Conservation (phyloP, 108 stramenopile species). For the Conticribra guillardii region DNA sequence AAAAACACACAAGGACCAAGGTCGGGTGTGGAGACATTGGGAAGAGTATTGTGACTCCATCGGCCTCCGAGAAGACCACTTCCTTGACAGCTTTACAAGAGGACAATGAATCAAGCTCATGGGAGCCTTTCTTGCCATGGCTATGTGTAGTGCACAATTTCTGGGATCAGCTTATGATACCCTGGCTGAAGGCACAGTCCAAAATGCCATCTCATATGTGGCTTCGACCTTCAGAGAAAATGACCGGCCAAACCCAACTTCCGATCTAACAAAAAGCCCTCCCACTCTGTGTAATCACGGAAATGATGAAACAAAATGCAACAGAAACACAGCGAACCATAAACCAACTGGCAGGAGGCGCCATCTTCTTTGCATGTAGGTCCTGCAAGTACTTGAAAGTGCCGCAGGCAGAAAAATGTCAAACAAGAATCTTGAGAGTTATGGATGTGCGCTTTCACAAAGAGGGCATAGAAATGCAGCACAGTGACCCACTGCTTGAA, state of each 20-base stretch:
- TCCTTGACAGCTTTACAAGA: constrained; percentile 9
- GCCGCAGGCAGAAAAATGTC: not conserved
- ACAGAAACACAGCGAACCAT: no score
- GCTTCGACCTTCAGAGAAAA: constrained; percentile 23
- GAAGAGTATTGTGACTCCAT: not conserved
- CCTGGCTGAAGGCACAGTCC: no score
- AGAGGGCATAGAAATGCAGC: not conserved
- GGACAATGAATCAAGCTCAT: constrained; percentile 5
- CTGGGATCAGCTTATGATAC: no score
- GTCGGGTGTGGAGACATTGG: constrained; percentile 16
- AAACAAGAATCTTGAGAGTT: not conserved
- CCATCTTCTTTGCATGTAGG: no score
- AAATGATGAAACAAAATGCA: no score
- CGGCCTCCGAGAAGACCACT: constrained; percentile 6
- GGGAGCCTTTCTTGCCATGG: constrained; percentile 20
- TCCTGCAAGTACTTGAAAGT: no score
- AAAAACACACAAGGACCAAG: no score
- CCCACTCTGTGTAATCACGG: no score
- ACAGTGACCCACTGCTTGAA: no score
- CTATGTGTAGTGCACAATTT: constrained; percentile 12
- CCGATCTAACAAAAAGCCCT: constrained; percentile 7
- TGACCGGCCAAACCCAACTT: constrained; percentile 20
- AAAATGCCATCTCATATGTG: no score
- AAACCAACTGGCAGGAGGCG: no score
- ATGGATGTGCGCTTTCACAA: not conserved